Percentiles rank a stretch among this genome's conserved stretches.
Conservation (phyloP, 1,284 basidiomycete species). For the Irpex rosettiformis region DNA sequence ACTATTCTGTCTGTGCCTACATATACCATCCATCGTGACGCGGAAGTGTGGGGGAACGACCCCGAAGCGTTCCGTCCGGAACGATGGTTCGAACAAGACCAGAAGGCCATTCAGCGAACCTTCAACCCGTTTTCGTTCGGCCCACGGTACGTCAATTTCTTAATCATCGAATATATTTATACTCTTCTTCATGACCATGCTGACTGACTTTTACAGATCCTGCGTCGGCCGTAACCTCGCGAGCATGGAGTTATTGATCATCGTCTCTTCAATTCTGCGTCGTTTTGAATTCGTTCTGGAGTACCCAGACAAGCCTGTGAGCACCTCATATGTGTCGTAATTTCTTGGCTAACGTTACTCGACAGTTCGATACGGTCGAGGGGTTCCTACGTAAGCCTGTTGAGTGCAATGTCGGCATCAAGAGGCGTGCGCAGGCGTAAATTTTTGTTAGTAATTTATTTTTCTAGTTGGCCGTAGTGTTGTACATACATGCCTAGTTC, state of each 20-base stretch:
- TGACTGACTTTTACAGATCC: slow-evolving; percentile 37
- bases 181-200: background rate
- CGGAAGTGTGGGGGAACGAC: slow-evolving; percentile 73
- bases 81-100: slow-evolving; percentile 74
- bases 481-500: too few species aligned
- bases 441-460: background rate
- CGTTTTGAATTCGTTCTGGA: slow-evolving; percentile 70
- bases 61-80: slow-evolving; percentile 76
- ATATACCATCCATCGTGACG: slow-evolving; percentile 77
- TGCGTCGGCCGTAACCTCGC: slow-evolving; percentile 79
- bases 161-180: slow-evolving; percentile 1
- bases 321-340: slow-evolving; percentile 18
- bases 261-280: slow-evolving; percentile 69
- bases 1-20: slow-evolving; percentile 71
- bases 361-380: slow-evolving; percentile 64
- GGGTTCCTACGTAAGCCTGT: slow-evolving; percentile 79
- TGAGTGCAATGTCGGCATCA: slow-evolving; percentile 63
- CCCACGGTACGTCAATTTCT: slow-evolving; percentile 41
- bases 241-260: slow-evolving; percentile 69
- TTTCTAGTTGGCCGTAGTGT: background rate
- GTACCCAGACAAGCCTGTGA: slow-evolving; percentile 50
- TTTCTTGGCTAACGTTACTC: background rate
- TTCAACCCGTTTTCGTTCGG: slow-evolving; percentile 79
- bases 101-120: slow-evolving; percentile 55
- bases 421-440: slow-evolving; percentile 28